Base-by-base conservation (phyloP, 2,329 filamentous ascomycete genomes). In the Ophiostoma pallidulum region DNA sequence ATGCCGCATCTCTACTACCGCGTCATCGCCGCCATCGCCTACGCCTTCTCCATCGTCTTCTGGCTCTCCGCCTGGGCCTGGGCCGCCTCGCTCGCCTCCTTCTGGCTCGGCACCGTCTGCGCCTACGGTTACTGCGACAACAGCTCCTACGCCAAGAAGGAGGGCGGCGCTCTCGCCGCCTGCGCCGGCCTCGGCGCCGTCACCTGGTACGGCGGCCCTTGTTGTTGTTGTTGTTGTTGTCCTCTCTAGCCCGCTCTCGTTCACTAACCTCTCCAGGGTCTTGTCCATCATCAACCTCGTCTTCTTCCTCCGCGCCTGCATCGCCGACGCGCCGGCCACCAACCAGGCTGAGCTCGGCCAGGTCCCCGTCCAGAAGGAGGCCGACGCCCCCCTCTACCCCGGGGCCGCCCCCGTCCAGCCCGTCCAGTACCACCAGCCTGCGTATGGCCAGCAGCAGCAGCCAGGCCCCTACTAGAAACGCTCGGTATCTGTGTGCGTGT, bases 171-270 rank as follows among this genome's bases (percentile, higher is more conserved):
- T 5, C 57, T 70, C 40, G 67, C 61, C 9, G 68, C 60, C 16
- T 64, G 57, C 32, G 66, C 69, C 18, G 68, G 60, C 26, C 46
- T 73, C 6, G 70, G 69, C 4, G 67, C 66, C 9, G 18, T 70
- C 14, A 56, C 59, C 14, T 72, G 69, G 66, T 67, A 48, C 48
- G 26, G n/a, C n/a, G n/a, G n/a, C n/a, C n/a, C n/a, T n/a, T n/a
- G n/a, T n/a, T n/a, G n/a, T 32, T 26, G 28, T 9, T 22, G 10
- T 24, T 24, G 13, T 18, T 12, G 1, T 3, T 9, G 29, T 24
- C 8, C 13, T 26, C 14, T 18, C 18, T 2, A 3, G n/a, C 9
- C 14, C 37, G n/a, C n/a, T 8, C 16, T 9, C 20, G 35, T 24
- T 16, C 20, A 2, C 28, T 28, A n/a, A n/a, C 29, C 12, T 40